Evolutionary conservation across 179 eudicot species (phyloP).

Genomic region (Silene coronaria): DNA sequence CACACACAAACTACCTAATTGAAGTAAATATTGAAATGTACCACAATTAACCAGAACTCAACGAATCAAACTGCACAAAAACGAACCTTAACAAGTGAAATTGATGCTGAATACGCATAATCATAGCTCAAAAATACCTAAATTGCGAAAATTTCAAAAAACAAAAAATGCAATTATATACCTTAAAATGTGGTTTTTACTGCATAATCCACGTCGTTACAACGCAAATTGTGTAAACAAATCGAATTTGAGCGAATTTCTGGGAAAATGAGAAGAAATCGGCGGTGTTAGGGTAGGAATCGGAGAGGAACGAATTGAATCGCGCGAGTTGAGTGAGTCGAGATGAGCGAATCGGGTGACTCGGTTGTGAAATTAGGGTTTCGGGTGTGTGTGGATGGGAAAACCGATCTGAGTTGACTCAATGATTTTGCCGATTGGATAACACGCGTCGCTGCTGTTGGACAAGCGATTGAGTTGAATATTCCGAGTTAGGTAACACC

Average conservation of each 20-base stretch:
- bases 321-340: slow-evolving; percentile 28
- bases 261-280: not conserved
- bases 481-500: not conserved
- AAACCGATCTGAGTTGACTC: slow-evolving; percentile 26
- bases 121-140: not conserved
- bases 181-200: not conserved
- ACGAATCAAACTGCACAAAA: not conserved
- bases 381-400: slow-evolving; percentile 3
- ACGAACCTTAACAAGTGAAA: not conserved
- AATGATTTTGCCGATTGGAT: slow-evolving; percentile 2
- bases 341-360: slow-evolving; percentile 13
- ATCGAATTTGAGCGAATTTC: not conserved
- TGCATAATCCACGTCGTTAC: not conserved
- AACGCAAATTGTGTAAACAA: not conserved
- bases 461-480: not conserved
- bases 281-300: not conserved
- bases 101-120: not conserved
- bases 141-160: not conserved
- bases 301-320: slow-evolving; percentile 19
- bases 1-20: not conserved
- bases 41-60: not conserved
- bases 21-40: not conserved
- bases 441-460: too few species aligned
- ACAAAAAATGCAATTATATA: not conserved
- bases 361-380: slow-evolving; percentile 4